Evolutionary conservation across 2,329 filamentous ascomycete genomes (phyloP).

Genomic region (Aspergillus caelatus): DNA sequence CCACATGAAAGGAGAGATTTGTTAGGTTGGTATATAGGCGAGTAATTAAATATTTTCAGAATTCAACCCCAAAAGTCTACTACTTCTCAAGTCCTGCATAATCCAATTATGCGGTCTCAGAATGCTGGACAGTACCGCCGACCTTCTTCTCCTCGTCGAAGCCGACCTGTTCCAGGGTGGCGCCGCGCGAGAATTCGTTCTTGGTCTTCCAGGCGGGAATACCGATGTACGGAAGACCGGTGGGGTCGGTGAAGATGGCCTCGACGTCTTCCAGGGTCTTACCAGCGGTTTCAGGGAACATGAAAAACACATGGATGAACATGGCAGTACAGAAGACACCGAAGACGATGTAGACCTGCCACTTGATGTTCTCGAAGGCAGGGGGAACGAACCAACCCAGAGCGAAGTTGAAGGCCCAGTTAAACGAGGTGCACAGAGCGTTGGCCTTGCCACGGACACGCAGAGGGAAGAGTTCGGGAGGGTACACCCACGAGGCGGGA

Average conservation of each 20-base stretch:
- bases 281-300: conserved; percentile 70
- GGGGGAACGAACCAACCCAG: conserved; percentile 60
- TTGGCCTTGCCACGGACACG: conserved; percentile 66
- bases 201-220: conserved; percentile 43
- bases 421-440: conserved; percentile 61
- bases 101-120: conserved; percentile 10
- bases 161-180: conserved; percentile 33
- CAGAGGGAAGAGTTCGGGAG: conserved; percentile 64
- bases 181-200: conserved; percentile 32
- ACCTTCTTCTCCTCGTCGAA: conserved; percentile 33
- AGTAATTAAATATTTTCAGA: not conserved
- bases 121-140: conserved; percentile 13
- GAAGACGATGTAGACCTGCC: conserved; percentile 73
- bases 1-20: not conserved
- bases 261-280: conserved; percentile 78
- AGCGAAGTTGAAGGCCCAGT: conserved; percentile 65
- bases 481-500: conserved; percentile 62
- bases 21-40: not conserved
- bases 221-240: conserved; percentile 39
- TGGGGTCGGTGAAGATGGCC: conserved; percentile 62
- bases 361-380: conserved; percentile 58
- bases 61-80: not conserved
- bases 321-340: conserved; percentile 70
- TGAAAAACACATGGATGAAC: conserved; percentile 67
- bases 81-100: not conserved